A percentile compares a stretch with the other conserved stretches of the same genome.
Conservation (phyloP, 495 filamentous ascomycete genomes). For the Ascobolus immersus region DNA sequence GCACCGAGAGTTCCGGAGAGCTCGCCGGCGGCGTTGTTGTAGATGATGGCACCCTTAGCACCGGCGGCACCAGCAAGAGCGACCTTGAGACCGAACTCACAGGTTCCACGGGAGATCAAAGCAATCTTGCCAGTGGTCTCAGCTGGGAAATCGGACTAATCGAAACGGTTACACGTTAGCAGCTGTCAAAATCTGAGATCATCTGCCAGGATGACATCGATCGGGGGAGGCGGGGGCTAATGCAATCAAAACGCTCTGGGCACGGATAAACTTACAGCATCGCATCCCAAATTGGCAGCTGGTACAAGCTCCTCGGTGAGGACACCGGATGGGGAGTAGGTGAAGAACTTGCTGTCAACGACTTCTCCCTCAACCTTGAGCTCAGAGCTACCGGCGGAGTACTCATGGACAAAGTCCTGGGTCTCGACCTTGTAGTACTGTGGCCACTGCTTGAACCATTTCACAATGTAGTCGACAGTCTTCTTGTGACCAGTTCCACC, state of each 20-base stretch:
- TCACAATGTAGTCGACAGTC: conserved; percentile 40
- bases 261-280: conserved; percentile 11
- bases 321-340: conserved; percentile 25
- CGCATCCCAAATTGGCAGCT: conserved; percentile 4
- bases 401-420: conserved; percentile 2
- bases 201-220: background rate
- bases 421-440: conserved; percentile 1
- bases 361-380: conserved; percentile 15
- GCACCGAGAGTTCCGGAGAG: conserved; percentile 30
- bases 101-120: conserved; percentile 35
- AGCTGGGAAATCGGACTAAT: conserved; percentile 31
- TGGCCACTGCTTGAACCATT: too few relatives aligned
- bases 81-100: conserved; percentile 35
- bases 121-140: conserved; percentile 31
- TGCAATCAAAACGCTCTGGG: conserved; percentile 1
- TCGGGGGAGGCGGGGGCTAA: background rate
- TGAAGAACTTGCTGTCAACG: conserved; percentile 17
- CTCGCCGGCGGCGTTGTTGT: conserved; percentile 34
- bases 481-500: conserved; percentile 34
- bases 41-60: conserved; percentile 33
- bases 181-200: background rate
- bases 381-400: conserved; percentile 15
- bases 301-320: conserved; percentile 21
- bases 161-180: conserved; percentile 3
- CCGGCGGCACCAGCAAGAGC: conserved; percentile 31